phyloP scores from a whole-genome alignment of 345 rosid species.

The Turnera subulata region DNA sequence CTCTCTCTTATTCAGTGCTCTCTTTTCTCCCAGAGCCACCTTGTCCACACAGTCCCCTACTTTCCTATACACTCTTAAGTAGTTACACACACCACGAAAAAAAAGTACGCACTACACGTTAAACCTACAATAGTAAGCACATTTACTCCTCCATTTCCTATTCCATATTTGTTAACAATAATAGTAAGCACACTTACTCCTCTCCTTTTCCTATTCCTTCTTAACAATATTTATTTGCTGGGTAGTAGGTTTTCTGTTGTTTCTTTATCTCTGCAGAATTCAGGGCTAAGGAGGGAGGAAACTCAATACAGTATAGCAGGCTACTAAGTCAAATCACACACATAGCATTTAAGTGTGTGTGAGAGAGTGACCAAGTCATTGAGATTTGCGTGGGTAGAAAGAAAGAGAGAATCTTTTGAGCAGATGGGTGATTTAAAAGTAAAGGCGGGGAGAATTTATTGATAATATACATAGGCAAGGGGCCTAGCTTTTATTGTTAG shows the following conservation, averaged over 20 bases:
- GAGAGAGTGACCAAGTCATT: constrained; percentile 9
- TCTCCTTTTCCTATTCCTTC: background rate
- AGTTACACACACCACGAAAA: background rate
- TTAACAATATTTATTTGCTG: no score
- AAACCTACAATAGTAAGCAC: constrained; percentile 12
- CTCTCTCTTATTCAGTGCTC: background rate
- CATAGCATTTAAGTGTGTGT: background rate
- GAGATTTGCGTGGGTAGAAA: constrained; percentile 46
- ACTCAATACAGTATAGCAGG: constrained; percentile 18
- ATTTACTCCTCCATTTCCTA: no score
- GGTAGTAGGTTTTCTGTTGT: background rate
- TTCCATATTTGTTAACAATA: no score
- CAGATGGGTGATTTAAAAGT: constrained; percentile 51
- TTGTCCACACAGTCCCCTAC: constrained; percentile 23
- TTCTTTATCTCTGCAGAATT: background rate
- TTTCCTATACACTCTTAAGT: background rate
- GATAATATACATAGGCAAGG: no score
- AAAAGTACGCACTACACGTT: constrained; percentile 18
- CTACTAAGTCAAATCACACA: constrained; percentile 37
- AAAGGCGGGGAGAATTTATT: constrained; percentile 71
- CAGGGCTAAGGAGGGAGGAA: background rate
- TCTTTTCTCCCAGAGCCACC: constrained; percentile 16
- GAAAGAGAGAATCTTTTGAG: constrained; percentile 27
- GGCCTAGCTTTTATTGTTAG: background rate
- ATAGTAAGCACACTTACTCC: constrained; percentile 16